phyloP scores from a whole-genome alignment of 352 stramenopile genomes.

The Pythium monospermum region DNA sequence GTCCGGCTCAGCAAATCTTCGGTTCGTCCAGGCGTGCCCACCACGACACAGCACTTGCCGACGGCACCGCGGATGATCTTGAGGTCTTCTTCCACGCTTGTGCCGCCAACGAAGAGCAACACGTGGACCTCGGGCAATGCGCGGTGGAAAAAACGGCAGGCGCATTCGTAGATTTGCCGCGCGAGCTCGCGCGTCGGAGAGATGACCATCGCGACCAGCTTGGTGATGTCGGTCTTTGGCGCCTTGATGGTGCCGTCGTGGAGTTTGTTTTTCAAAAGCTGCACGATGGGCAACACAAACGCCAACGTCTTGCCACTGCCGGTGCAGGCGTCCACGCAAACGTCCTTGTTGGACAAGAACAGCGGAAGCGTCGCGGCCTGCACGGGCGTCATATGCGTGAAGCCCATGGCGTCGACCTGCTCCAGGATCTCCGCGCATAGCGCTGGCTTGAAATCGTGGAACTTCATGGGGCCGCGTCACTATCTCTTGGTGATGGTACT shows the following conservation, averaged over 20 bases:
- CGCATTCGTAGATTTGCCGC: conserved; percentile 89
- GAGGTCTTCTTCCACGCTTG: conserved; percentile 75
- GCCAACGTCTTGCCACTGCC: conserved; percentile 84
- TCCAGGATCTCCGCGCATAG: conserved; percentile 68
- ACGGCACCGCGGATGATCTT: conserved; percentile 26
- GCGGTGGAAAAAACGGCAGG: conserved; percentile 88
- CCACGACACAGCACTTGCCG: conserved; percentile 83
- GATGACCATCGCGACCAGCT: conserved; percentile 69
- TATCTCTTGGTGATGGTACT: not conserved
- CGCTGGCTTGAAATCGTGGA: conserved; percentile 76
- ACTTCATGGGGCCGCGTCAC: conserved; percentile 43
- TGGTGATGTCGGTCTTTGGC: conserved; percentile 12
- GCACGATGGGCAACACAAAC: conserved; percentile 50
- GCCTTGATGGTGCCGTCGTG: conserved; percentile 18
- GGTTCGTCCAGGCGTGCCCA: conserved; percentile 79
- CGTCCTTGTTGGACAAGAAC: conserved; percentile 60
- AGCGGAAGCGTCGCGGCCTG: conserved; percentile 68
- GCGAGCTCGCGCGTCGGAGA: conserved; percentile 90
- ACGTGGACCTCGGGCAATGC: conserved; percentile 48
- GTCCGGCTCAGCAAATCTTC: conserved; percentile 84
- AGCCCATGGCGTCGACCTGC: conserved; percentile 74
- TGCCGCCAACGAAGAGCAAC: conserved; percentile 84
- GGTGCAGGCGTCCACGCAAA: conserved; percentile 82
- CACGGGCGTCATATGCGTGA: conserved; percentile 81
- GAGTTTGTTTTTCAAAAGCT: conserved; percentile 72